These are phyloP conservation scores for Sporisorium exsertum DNA, from an alignment of 1,284 basidiomycete species.

Conservation along the genomic window DNA sequence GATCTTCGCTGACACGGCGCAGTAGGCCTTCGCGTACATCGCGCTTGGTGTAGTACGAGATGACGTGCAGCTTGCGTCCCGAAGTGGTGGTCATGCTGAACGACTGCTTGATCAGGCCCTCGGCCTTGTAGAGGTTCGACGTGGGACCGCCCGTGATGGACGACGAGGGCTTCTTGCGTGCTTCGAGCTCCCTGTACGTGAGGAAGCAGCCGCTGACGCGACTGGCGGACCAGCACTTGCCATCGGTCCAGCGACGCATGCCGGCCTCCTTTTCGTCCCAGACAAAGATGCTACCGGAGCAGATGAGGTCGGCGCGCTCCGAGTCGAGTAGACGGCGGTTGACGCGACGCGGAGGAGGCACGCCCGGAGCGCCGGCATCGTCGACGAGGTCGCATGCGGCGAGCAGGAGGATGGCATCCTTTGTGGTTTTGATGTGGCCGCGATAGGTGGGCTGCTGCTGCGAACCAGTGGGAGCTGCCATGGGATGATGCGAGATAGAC, in stretches of 20 bases:
- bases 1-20: slow-evolving; percentile 65
- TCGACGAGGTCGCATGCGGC: slow-evolving; percentile 64
- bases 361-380: slow-evolving; percentile 23
- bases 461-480: slow-evolving; percentile 31
- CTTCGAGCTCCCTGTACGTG: slow-evolving; percentile 70
- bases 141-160: slow-evolving; percentile 55
- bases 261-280: slow-evolving; percentile 69
- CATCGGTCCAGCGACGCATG: slow-evolving; percentile 73
- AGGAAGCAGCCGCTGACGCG: slow-evolving; percentile 72
- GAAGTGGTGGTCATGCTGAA: slow-evolving; percentile 68
- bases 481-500: slow-evolving; percentile 18
- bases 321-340: slow-evolving; percentile 63
- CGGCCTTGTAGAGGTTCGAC: slow-evolving; percentile 66
- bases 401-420: slow-evolving; percentile 66
- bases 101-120: slow-evolving; percentile 68
- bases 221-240: slow-evolving; percentile 72
- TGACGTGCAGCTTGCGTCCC: slow-evolving; percentile 67
- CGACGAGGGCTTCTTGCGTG: slow-evolving; percentile 61
- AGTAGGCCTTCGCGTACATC: slow-evolving; percentile 62
- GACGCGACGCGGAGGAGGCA: slow-evolving; percentile 60
- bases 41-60: slow-evolving; percentile 67
- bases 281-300: slow-evolving; percentile 65
- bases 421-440: slow-evolving; percentile 66
- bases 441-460: slow-evolving; percentile 64
- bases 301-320: slow-evolving; percentile 63